Evolutionary conservation across 2,329 filamentous ascomycete species (phyloP).

Genomic region (Fusarium anthophilum): DNA sequence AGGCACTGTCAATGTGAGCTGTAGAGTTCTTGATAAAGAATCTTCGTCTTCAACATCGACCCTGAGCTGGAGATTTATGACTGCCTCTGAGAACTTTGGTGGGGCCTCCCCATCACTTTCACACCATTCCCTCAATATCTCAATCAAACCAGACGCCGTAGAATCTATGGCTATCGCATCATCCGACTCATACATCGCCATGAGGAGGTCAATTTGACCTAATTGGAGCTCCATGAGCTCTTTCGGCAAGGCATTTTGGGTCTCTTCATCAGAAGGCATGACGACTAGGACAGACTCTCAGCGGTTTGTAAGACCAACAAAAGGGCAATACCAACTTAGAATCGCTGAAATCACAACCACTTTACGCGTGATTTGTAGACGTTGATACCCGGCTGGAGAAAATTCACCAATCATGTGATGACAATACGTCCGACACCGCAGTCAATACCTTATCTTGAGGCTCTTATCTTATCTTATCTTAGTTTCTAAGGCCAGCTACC

Average conservation of each 20-base stretch:
- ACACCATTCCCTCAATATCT: constrained; percentile 37
- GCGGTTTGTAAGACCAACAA: fast-evolving
- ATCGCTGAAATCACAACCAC: not conserved
- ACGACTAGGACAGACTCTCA: fast-evolving
- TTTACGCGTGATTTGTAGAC: constrained; percentile 11
- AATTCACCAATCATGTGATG: not conserved
- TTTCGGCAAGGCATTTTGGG: constrained; percentile 44
- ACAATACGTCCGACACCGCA: not conserved
- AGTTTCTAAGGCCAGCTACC: not conserved
- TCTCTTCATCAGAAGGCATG: not conserved
- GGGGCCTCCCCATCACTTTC: constrained; percentile 12
- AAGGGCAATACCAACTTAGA: fast-evolving
- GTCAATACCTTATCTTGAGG: not conserved
- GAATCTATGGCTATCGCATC: constrained; percentile 46
- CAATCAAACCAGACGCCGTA: constrained; percentile 21
- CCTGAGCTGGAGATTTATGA: constrained; percentile 41
- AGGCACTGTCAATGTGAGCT: constrained; percentile 50
- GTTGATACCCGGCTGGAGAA: not conserved
- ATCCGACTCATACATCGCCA: constrained; percentile 60
- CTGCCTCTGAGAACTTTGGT: constrained; percentile 7
- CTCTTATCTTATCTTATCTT: not conserved
- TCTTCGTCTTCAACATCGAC: constrained; percentile 30
- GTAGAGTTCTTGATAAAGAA: constrained; percentile 26
- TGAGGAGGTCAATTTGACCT: constrained; percentile 60
- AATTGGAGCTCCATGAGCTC: constrained; percentile 59